Percentiles rank a stretch among this genome's conserved stretches.
phyloP scores from a whole-genome alignment of 345 rosid genomes.

The Salix caprea region DNA sequence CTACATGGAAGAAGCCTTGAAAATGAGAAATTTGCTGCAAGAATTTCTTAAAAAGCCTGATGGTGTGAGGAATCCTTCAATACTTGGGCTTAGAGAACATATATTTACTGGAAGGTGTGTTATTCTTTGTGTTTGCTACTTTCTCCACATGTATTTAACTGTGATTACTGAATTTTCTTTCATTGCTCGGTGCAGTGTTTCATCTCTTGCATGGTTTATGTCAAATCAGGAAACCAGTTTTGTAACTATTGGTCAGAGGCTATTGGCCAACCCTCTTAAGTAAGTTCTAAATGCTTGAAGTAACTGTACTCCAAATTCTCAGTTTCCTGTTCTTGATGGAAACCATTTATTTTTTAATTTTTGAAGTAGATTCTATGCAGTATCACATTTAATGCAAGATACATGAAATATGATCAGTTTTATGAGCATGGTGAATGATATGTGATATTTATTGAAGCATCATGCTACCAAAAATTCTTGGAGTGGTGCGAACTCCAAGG shows the following conservation, averaged over 20 bases:
- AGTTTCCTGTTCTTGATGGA: neutral
- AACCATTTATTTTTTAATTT: neutral
- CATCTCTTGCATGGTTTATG: slow-evolving; percentile 99
- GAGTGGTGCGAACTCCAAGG: neutral
- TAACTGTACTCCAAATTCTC: neutral
- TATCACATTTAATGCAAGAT: neutral
- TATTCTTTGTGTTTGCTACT: neutral
- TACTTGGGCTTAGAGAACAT: slow-evolving; percentile 97
- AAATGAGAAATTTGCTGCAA: slow-evolving; percentile 93
- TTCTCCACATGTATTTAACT: neutral
- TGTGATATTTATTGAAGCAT: neutral
- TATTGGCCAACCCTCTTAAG: slow-evolving; percentile 93
- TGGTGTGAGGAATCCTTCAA: slow-evolving; percentile 88
- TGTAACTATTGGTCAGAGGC: slow-evolving; percentile 95
- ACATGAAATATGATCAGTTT: neutral
- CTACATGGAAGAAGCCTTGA: slow-evolving; percentile 98
- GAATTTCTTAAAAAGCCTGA: slow-evolving; percentile 93
- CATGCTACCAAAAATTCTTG: neutral
- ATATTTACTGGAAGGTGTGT: slow-evolving; percentile 92
- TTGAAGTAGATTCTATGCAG: neutral
- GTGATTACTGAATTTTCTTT: slow-evolving; percentile 4
- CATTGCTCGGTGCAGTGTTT: slow-evolving; percentile 60
- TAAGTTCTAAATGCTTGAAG: slow-evolving; percentile 34
- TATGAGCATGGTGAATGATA: neutral
- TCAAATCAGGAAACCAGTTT: slow-evolving; percentile 99